phyloP scores from a whole-genome alignment of 83 land plant genomes.

The Diphasiastrum complanatum region DNA sequence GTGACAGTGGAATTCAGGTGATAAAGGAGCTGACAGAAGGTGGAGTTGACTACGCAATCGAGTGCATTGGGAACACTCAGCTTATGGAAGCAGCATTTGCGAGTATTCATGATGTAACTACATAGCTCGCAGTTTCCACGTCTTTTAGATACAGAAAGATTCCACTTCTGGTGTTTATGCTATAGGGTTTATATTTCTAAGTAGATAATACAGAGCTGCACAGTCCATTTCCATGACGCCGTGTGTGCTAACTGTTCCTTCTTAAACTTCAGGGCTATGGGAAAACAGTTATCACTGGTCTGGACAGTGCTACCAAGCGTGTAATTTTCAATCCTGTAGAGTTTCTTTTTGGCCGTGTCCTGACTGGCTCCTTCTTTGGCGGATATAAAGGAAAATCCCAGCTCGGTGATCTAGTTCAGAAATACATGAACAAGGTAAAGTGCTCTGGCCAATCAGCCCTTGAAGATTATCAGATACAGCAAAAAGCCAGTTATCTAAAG shows the following conservation, averaged over 20 bases:
- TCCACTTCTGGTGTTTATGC: too few relatives aligned
- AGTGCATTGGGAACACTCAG: constrained; percentile 4
- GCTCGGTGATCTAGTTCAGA: background rate
- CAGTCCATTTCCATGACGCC: too few relatives aligned
- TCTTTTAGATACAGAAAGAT: too few relatives aligned
- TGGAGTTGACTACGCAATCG: constrained; percentile 10
- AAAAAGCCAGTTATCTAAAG: too few relatives aligned
- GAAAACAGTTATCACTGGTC: background rate
- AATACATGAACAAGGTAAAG: background rate
- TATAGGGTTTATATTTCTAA: too few relatives aligned
- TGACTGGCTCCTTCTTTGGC: constrained; percentile 1
- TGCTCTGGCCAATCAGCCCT: too few relatives aligned
- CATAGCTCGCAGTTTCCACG: too few relatives aligned
- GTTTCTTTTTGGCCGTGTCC: background rate
- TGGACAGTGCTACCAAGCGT: background rate
- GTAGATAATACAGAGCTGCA: too few relatives aligned
- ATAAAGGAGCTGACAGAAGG: background rate
- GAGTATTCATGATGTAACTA: background rate
- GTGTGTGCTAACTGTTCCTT: background rate
- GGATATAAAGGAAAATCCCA: background rate
- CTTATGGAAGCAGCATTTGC: background rate
- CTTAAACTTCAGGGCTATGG: background rate
- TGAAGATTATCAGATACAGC: too few relatives aligned
- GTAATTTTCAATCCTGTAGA: background rate
- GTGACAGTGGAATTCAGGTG: too few relatives aligned